These are phyloP conservation scores for Tillandsia fasciculata DNA, from an alignment of 176 grass and related monocot genomes.

Conservation along the genomic window DNA sequence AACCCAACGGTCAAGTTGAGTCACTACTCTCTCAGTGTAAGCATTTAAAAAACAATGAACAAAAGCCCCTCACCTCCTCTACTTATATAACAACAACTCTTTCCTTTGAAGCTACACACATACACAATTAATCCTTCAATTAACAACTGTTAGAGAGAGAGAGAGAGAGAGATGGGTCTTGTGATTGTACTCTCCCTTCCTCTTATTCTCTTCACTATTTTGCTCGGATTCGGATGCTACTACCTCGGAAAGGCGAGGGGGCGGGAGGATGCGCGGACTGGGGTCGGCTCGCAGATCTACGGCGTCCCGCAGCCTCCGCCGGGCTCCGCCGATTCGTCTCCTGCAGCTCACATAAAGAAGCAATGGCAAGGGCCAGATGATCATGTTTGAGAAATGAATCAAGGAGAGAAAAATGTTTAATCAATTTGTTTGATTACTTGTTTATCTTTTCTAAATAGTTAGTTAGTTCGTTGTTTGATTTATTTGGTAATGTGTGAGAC, in stretches of 20 bases:
- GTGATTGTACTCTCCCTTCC: slow-evolving; percentile 33
- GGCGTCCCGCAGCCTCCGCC: slow-evolving; percentile 19
- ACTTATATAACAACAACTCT: neutral
- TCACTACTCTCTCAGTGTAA: neutral
- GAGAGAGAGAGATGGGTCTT: slow-evolving; percentile 20
- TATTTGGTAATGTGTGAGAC: neutral
- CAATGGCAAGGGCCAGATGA: neutral
- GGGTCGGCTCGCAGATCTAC: slow-evolving; percentile 27
- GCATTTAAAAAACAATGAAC: neutral
- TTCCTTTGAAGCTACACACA: neutral
- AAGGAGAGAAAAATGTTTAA: neutral
- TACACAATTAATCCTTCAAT: slow-evolving; percentile 1
- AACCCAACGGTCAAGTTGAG: slow-evolving; percentile 10
- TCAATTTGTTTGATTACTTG: slow-evolving; percentile 13
- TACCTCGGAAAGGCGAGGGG: slow-evolving; percentile 28
- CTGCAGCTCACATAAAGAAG: neutral
- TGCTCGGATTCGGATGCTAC: slow-evolving; percentile 35
- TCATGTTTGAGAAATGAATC: slow-evolving; percentile 14
- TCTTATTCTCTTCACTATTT: slow-evolving; percentile 25
- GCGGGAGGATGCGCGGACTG: slow-evolving; percentile 21
- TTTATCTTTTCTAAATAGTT: neutral
- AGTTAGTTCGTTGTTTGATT: too few relatives aligned
- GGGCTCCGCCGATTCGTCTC: slow-evolving; percentile 1
- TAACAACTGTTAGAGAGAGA: neutral
- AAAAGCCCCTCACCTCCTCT: neutral